Base-by-base conservation (phyloP, 805 yeast species). In the Saccharomyces paradoxus region DNA sequence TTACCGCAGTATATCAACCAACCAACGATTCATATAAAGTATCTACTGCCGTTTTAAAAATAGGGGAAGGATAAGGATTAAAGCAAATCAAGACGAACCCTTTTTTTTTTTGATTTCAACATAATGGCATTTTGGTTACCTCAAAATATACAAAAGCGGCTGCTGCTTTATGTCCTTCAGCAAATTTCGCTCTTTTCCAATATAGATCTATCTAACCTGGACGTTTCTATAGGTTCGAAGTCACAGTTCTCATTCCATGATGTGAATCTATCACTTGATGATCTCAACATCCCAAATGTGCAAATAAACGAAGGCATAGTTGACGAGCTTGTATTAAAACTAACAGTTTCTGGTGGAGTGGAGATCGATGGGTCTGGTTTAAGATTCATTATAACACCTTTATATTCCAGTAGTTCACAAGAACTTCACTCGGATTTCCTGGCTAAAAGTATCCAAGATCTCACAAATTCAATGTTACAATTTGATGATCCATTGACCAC, bases 181-280 rank as follows among this genome's bases (percentile, higher is more conserved):
- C 92, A 89, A 69, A 79, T 90, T 48, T 82, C 91, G 14, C 71
- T 91, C 46, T 88, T 91, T 64, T 86, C 96, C 1, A 87, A 85
- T 60, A 79, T 90, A 24, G 95, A 90, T 67, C 74, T 89, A 21
- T 86, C 89, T 21, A 86, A 89, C 64, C 68, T 91, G 52, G 94
- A 89, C 63, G 89, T 91, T 0, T 84, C 95, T 4, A 71, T 88
- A 22, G 87, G 88, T 1, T 73, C 84, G 3, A 77, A 75, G 53
- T 74, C 75, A 17, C 71, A 73, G 68, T 78, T 77, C 67, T 75
- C 73, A 55, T 77, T 80, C 17, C 77, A 80, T 48, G 84, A 88
- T 66, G 80, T 91, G 9, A 77, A 82, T 50, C 70, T 91, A 29
- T 92, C 87, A 64, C 82, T 89, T 0, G 89, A 85, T 30, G 85